phyloP scores from a whole-genome alignment of 441 rosid species.

The Euphorbia schlechtendalii region DNA sequence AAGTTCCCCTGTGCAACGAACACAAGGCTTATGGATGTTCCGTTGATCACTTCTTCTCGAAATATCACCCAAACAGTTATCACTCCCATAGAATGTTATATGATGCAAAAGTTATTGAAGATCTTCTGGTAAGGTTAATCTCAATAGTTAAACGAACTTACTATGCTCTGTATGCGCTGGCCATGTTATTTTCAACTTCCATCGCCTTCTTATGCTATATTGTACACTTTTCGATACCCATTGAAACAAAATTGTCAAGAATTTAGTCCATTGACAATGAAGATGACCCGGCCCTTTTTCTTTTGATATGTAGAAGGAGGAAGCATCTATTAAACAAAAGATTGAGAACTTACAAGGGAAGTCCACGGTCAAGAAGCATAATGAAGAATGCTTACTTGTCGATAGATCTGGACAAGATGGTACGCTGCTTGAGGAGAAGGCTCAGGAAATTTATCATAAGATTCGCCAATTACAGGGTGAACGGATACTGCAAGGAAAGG shows the following conservation, averaged over 20 bases:
- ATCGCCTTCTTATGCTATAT: background rate
- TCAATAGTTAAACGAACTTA: background rate
- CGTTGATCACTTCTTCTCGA: slow-evolving; percentile 79
- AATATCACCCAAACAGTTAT: slow-evolving; percentile 55
- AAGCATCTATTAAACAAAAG: slow-evolving; percentile 37
- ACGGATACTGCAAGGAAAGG: slow-evolving; percentile 52
- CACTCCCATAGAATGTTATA: slow-evolving; percentile 64
- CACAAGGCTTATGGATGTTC: slow-evolving; percentile 52
- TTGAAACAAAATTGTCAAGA: background rate
- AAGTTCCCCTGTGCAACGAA: slow-evolving; percentile 59
- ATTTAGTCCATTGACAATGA: background rate
- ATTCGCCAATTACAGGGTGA: slow-evolving; percentile 47
- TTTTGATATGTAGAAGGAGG: slow-evolving; percentile 43
- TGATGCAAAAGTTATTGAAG: slow-evolving; percentile 46
- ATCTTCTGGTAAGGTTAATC: slow-evolving; percentile 46
- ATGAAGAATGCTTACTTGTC: slow-evolving; percentile 29
- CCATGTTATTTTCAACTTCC: background rate
- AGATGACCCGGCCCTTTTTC: background rate
- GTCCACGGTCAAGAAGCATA: slow-evolving; percentile 21
- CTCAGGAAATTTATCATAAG: slow-evolving; percentile 42
- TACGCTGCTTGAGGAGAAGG: slow-evolving; percentile 49
- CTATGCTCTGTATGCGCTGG: background rate
- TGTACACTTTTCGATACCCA: background rate
- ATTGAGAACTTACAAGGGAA: slow-evolving; percentile 37
- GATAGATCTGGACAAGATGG: slow-evolving; percentile 27